Base-by-base conservation (phyloP, 106 monocot genomes). In the Acorus gramineus region DNA sequence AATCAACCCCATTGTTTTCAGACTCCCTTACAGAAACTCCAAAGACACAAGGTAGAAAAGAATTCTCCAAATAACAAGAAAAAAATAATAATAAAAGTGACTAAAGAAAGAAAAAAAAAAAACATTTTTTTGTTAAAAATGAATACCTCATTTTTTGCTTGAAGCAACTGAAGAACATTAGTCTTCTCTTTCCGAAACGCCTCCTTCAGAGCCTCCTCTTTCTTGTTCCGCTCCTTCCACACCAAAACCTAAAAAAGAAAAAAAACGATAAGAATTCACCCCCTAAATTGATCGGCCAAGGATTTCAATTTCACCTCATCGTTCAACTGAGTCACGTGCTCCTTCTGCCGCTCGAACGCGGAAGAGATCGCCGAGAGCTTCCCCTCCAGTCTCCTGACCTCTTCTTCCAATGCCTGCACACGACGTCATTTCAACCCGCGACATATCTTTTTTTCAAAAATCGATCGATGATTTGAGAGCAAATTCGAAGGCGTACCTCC, bases 211-310 rank as follows among this genome's bases (percentile, higher is more conserved):
- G 64, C 50, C 53, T 82, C 81, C 69, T 91, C 91, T 50, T 47
- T 66, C 49, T 58, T 76, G 6, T 75, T 70, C 62, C 68, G 62
- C n/a, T 83, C 81, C 73, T 85, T 87, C 87, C 80, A 98, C 50
- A 57, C 9, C 6, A 61, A 65, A 46, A 85, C 55, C 95, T 94
- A 55, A 67, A 63, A 46, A 60, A 56, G 66, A 11, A 68, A 44
- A 8, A 64, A 55, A 4, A 67, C 48, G 60, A 47, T 50, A 43
- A 50, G 7, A 52, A 7, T 5, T 8, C 13, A 43, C 8, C 43
- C 1, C 8, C 61, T 1, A 46, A 44, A 61, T 14, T 4, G 43
- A 10, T 60, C 42, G 9, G 60, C 9, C 4, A 44, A 42, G 2
- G 8, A 42, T 3, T 42, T 4, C 42, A 7, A 8, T 12, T 46